These are phyloP conservation scores for Thalassiosira profunda DNA, from an alignment of 108 stramenopile genomes.

Conservation along the genomic window DNA sequence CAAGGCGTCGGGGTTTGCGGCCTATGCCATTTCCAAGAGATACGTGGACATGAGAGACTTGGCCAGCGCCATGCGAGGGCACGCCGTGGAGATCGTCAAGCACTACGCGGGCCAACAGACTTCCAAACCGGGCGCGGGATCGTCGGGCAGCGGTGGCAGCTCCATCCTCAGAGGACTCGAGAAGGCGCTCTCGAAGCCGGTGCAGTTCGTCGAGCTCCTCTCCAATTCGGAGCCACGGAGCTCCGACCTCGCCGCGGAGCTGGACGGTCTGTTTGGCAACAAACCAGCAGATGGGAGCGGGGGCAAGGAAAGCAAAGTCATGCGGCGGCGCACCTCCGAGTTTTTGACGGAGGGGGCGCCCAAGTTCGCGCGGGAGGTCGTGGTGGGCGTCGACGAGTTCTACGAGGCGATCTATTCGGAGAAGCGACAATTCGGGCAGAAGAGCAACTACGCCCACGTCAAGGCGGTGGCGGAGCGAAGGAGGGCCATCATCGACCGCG, in stretches of 20 bases:
- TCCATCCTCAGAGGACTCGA: background rate
- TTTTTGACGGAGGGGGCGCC: constrained; percentile 12
- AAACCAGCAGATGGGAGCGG: constrained; percentile 5
- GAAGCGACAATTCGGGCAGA: constrained; percentile 38
- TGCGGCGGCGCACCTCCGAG: background rate
- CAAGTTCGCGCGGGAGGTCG: background rate
- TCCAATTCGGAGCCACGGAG: constrained; percentile 29
- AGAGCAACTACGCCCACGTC: constrained; percentile 28
- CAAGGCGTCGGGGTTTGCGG: too few relatives aligned
- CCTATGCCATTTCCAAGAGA: constrained; percentile 24
- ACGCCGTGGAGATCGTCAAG: constrained; percentile 18
- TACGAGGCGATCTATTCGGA: constrained; percentile 31
- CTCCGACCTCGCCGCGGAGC: constrained; percentile 13
- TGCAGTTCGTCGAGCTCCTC: constrained; percentile 17
- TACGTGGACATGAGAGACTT: constrained; percentile 20
- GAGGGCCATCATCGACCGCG: constrained; percentile 16
- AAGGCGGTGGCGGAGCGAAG: constrained; percentile 29
- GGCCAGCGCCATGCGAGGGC: constrained; percentile 7
- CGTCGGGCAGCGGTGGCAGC: background rate
- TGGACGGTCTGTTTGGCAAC: constrained; percentile 25
- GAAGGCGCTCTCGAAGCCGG: constrained; percentile 4
- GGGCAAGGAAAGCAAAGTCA: background rate
- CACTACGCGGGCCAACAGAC: too few relatives aligned
- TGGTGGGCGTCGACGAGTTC: constrained; percentile 36
- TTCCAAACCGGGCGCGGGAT: too few relatives aligned